phyloP scores from a whole-genome alignment of 495 filamentous ascomycete species.

The Penicillium longicatenatum region DNA sequence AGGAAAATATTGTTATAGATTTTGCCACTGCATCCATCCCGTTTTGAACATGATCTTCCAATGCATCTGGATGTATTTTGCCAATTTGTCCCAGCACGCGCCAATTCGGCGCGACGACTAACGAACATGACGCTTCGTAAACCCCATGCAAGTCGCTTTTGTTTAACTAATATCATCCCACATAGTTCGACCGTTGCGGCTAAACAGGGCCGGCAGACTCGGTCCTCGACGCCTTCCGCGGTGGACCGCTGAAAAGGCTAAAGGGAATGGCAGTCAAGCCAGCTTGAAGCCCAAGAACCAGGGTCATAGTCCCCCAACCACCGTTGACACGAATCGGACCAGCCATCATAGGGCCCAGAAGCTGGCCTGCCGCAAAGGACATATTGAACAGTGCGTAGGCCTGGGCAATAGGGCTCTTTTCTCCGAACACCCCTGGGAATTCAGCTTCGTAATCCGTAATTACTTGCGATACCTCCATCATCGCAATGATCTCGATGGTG shows the following conservation, averaged over 20 bases:
- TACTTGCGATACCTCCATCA: constrained; percentile 37
- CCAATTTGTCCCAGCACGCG: too few species aligned
- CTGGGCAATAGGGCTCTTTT: constrained; percentile 57
- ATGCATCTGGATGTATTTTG: too few species aligned
- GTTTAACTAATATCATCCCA: neutral
- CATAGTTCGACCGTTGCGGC: neutral
- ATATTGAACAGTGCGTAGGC: constrained; percentile 63
- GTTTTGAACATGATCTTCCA: too few species aligned
- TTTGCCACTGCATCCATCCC: too few species aligned
- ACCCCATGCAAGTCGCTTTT: neutral
- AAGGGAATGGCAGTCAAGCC: constrained; percentile 26
- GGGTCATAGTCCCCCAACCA: constrained; percentile 45
- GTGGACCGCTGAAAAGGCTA: constrained; percentile 10
- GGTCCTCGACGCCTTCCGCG: neutral
- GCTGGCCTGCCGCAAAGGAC: constrained; percentile 61
- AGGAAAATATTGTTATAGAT: too few species aligned
- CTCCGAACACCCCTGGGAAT: constrained; percentile 49
- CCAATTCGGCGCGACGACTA: too few species aligned
- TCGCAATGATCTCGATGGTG: constrained; percentile 38
- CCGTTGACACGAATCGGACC: constrained; percentile 35
- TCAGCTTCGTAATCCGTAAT: constrained; percentile 36
- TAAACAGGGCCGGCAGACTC: neutral
- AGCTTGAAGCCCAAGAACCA: constrained; percentile 35
- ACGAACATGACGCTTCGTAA: too few species aligned
- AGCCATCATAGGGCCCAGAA: constrained; percentile 60